Conservation (phyloP, 768 basidiomycete species). For the Pleurotus ostreatus region DNA sequence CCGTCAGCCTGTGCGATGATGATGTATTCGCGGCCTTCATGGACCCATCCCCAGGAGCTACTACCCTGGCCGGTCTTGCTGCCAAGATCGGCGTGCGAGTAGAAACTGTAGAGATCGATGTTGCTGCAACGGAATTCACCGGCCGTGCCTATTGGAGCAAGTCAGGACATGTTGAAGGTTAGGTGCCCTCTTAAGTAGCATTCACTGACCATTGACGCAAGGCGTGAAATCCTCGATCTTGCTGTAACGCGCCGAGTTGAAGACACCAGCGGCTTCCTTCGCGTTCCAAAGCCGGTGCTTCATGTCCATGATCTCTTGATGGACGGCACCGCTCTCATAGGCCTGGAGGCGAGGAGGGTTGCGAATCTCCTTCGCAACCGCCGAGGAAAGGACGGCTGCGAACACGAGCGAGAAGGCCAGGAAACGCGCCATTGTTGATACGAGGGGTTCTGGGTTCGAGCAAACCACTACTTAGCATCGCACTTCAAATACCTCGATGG, state of each 20-base stretch:
- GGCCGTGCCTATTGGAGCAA: not conserved
- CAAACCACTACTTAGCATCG: not conserved
- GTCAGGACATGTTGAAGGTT: not conserved
- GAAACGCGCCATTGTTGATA: not conserved
- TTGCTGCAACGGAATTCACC: slow-evolving; percentile 17
- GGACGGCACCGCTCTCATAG: slow-evolving; percentile 5
- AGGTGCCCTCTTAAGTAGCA: not conserved
- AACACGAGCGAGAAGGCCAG: not conserved
- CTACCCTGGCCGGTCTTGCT: slow-evolving; percentile 13
- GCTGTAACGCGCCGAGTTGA: slow-evolving; percentile 3
- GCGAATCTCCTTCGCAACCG: not conserved
- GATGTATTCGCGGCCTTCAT: slow-evolving; percentile 14
- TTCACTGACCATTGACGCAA: too few species aligned
- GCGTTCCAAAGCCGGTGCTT: slow-evolving; percentile 7
- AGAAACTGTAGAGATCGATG: slow-evolving; percentile 15
- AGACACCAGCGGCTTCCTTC: slow-evolving; percentile 2
- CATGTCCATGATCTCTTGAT: slow-evolving; percentile 6
- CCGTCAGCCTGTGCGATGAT: slow-evolving; percentile 16
- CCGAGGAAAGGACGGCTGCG: not conserved
- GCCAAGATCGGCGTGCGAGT: slow-evolving; percentile 14
- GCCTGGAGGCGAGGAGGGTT: slow-evolving; percentile 5
- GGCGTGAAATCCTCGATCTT: slow-evolving; percentile 6
- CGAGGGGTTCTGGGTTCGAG: not conserved
- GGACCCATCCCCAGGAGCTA: slow-evolving; percentile 16
- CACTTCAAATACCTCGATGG: slow-evolving; percentile 5